Percentiles rank a stretch among this genome's conserved stretches.
These are phyloP conservation scores for Tetragonia tetragonoides DNA, from an alignment of 148 eudicot species.

Conservation along the genomic window DNA sequence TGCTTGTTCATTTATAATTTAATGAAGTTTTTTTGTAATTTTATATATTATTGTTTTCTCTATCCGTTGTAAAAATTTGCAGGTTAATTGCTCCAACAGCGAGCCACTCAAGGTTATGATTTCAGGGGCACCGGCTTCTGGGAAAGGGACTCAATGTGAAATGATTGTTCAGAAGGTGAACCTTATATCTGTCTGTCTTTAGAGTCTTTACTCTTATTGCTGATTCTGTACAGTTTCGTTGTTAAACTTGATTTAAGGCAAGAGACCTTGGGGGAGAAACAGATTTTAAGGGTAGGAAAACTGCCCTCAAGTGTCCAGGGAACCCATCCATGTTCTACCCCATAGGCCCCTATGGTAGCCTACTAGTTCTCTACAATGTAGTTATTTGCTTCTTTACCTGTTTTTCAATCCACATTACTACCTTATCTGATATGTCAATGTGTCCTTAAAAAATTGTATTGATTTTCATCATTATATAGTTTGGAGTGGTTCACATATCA, in stretches of 20 bases:
- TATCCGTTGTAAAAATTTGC: conserved; percentile 27
- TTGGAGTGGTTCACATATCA: conserved; percentile 91
- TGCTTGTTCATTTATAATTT: neutral
- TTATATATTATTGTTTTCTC: neutral
- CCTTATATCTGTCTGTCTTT: neutral
- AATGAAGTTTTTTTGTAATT: neutral
- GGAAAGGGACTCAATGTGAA: conserved; percentile 97
- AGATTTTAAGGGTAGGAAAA: too few relatives aligned
- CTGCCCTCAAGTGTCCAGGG: too few relatives aligned
- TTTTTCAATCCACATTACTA: too few relatives aligned
- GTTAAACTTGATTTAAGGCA: too few relatives aligned
- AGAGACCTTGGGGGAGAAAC: too few relatives aligned
- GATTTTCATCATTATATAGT: conserved; percentile 31
- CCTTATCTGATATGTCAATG: neutral
- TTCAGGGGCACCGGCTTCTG: conserved; percentile 99
- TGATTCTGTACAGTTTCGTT: neutral
- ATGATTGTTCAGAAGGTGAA: conserved; percentile 77
- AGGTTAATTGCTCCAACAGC: conserved; percentile 42
- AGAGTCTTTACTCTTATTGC: neutral
- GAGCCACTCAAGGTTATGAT: conserved; percentile 94
- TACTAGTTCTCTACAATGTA: too few relatives aligned
- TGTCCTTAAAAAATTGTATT: neutral
- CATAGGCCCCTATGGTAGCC: too few relatives aligned
- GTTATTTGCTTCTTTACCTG: too few relatives aligned
- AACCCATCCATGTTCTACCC: too few relatives aligned